Evolutionary conservation across 495 filamentous ascomycete genomes (phyloP).

Genomic region (Lasiosphaeria hispida): DNA sequence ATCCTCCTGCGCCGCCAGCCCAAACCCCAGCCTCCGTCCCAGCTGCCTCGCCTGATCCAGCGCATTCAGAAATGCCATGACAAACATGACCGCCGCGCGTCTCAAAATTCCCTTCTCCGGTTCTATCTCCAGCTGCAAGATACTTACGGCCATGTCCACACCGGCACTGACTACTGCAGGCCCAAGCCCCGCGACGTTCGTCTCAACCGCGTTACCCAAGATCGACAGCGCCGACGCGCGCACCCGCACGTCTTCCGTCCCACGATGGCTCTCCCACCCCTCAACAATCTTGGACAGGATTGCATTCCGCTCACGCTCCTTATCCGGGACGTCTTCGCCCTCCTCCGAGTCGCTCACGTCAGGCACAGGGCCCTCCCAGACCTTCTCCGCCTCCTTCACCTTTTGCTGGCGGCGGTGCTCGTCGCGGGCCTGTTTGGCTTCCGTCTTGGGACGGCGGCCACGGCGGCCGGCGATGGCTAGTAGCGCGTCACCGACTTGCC

Average conservation of each 20-base stretch:
- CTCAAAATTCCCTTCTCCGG: conserved; percentile 68
- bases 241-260: conserved; percentile 72
- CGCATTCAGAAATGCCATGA: conserved; percentile 65
- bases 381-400: conserved; percentile 51
- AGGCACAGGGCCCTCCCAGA: conserved; percentile 52
- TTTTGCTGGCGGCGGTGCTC: conserved; percentile 43
- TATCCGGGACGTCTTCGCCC: conserved; percentile 37
- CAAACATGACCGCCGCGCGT: conserved; percentile 66
- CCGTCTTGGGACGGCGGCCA: conserved; percentile 53
- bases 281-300: conserved; percentile 63
- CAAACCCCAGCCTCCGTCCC: conserved; percentile 55
- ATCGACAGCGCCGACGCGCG: conserved; percentile 77
- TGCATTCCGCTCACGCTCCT: conserved; percentile 50
- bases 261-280: conserved; percentile 69
- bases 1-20: conserved; percentile 57
- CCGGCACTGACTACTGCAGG: conserved; percentile 52
- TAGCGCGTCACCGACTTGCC: conserved; percentile 58
- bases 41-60: conserved; percentile 57
- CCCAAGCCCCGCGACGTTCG: conserved; percentile 61
- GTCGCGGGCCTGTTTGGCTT: conserved; percentile 51
- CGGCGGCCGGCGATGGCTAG: conserved; percentile 66
- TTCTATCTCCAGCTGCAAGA: conserved; percentile 63
- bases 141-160: conserved; percentile 64
- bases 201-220: conserved; percentile 63
- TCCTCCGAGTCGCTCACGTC: conserved; percentile 33